These are phyloP conservation scores for Phyllosticta ampelicida DNA, from an alignment of 2,329 filamentous ascomycete genomes.

Conservation along the genomic window DNA sequence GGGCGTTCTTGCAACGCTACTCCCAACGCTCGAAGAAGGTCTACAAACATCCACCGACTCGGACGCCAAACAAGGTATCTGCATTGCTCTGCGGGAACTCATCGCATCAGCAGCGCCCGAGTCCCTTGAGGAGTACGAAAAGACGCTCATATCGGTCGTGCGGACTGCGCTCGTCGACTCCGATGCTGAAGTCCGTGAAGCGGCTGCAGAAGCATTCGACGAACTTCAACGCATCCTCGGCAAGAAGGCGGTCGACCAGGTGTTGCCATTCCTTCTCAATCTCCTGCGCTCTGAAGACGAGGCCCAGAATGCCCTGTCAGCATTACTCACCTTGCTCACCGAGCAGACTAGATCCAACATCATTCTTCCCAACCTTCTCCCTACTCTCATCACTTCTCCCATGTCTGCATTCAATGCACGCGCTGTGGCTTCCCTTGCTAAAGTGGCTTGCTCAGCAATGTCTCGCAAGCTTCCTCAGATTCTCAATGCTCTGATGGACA, in stretches of 20 bases:
- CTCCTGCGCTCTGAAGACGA: constrained; percentile 77
- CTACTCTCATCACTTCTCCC: constrained; percentile 78
- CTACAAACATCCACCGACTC: constrained; percentile 73
- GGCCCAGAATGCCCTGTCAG: constrained; percentile 84
- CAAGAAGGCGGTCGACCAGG: constrained; percentile 90
- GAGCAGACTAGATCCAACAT: constrained; percentile 91
- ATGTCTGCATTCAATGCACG: constrained; percentile 93
- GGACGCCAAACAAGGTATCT: constrained; percentile 93
- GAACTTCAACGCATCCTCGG: constrained; percentile 86
- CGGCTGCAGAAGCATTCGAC: constrained; percentile 94
- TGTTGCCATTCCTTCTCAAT: constrained; percentile 82
- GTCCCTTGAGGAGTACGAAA: constrained; percentile 85
- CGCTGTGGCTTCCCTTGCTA: constrained; percentile 82
- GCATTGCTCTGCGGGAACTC: constrained; percentile 87
- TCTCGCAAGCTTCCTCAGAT: constrained; percentile 81
- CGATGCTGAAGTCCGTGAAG: constrained; percentile 82
- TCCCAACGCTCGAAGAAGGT: constrained; percentile 88
- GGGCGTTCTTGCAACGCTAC: constrained; percentile 72
- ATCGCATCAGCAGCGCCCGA: constrained; percentile 83
- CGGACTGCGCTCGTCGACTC: constrained; percentile 85
- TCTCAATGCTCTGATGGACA: constrained; percentile 89
- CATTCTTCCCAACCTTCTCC: constrained; percentile 90
- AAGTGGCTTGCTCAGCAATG: constrained; percentile 85
- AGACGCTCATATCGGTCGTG: constrained; percentile 87
- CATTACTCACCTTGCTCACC: constrained; percentile 85